phyloP scores from a whole-genome alignment of 345 rosid species.

The Syzygium aqueum region DNA sequence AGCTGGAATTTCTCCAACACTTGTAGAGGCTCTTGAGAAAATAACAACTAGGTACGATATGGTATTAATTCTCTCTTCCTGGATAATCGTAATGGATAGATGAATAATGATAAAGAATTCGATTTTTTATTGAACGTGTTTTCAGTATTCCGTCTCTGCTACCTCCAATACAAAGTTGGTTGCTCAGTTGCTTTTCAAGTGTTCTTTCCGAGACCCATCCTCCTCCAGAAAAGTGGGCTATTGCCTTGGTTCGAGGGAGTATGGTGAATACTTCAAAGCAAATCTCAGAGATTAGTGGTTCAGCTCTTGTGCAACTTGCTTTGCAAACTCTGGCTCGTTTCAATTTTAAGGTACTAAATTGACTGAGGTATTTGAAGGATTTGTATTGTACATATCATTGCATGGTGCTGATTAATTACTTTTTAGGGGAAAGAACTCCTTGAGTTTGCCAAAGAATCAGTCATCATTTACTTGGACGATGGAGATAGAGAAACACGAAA shows the following conservation, averaged over 20 bases:
- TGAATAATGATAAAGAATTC: background rate
- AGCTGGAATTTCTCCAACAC: constrained; percentile 74
- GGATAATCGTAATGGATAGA: background rate
- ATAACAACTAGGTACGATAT: constrained; percentile 56
- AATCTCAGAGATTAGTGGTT: constrained; percentile 52
- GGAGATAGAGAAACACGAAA: constrained; percentile 83
- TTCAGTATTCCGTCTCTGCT: constrained; percentile 91
- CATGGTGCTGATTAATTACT: background rate
- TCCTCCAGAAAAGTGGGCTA: constrained; percentile 57
- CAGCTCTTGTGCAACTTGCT: constrained; percentile 87
- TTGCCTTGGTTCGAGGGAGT: constrained; percentile 47
- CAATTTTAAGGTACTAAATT: constrained; percentile 69
- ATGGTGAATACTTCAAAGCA: constrained; percentile 38
- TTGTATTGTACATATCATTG: background rate
- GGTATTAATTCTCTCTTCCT: background rate
- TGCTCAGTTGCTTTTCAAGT: constrained; percentile 67
- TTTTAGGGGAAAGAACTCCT: constrained; percentile 55
- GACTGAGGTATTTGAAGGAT: background rate
- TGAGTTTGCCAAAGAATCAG: constrained; percentile 87
- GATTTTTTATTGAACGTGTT: constrained; percentile 1
- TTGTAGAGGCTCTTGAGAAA: constrained; percentile 85
- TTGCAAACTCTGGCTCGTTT: constrained; percentile 91
- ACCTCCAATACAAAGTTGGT: constrained; percentile 74
- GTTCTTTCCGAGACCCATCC: constrained; percentile 73
- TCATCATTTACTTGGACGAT: constrained; percentile 80